These are phyloP conservation scores for Yamadazyma blattariae DNA, from an alignment of 1,139 yeast genomes.

Conservation along the genomic window DNA sequence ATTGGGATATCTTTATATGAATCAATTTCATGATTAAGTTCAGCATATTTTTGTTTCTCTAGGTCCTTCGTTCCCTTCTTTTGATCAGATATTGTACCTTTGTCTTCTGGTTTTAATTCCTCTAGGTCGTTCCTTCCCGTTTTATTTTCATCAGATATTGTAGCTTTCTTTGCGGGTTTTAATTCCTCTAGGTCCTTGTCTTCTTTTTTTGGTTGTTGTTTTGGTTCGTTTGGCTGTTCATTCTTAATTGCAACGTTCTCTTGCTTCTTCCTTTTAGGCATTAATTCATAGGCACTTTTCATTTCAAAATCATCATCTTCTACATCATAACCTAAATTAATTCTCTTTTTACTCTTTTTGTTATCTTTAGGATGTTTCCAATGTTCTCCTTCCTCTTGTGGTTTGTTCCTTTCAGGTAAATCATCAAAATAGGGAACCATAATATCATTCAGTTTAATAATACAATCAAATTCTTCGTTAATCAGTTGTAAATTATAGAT, in stretches of 20 bases:
- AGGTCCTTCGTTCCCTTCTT: not conserved
- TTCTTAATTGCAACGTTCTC: not conserved
- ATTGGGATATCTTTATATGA: conserved; percentile 7
- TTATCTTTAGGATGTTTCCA: conserved; percentile 18
- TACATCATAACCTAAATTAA: conserved; percentile 21
- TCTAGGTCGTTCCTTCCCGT: too few species aligned
- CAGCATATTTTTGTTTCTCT: not conserved
- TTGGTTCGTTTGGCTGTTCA: not conserved
- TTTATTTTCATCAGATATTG: too few species aligned
- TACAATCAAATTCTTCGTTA: conserved; percentile 46
- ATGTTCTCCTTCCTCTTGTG: conserved; percentile 18
- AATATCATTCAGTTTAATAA: conserved; percentile 40
- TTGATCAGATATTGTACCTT: too few species aligned
- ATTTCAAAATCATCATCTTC: conserved; percentile 39
- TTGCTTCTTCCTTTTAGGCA: conserved; percentile 7
- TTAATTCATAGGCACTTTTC: conserved; percentile 45
- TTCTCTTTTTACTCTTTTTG: conserved; percentile 19
- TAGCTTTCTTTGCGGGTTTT: too few species aligned
- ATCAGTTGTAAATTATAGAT: conserved; percentile 54
- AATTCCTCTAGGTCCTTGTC: too few species aligned
- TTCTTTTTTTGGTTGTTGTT: not conserved
- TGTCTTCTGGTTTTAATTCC: too few species aligned
- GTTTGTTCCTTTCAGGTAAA: conserved; percentile 19
- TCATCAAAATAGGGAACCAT: conserved; percentile 17
- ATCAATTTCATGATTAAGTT: conserved; percentile 1